Conservation (phyloP, 192 early-diverging fungal genomes). For the Coemansia sp. region DNA sequence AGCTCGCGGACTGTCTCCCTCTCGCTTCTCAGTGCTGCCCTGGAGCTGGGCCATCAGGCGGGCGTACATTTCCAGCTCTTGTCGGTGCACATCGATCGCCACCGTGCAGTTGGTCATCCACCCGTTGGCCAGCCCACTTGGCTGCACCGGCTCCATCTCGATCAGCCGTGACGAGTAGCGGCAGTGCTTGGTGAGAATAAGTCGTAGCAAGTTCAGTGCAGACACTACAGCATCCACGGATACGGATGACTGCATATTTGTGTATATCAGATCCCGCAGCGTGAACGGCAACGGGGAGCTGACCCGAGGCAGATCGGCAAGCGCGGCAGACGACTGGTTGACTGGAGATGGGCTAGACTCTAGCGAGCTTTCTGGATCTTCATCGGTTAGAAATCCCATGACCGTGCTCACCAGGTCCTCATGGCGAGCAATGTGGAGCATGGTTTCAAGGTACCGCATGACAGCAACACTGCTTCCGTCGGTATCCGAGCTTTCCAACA, state of each 20-base stretch:
- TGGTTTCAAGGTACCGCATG: slow-evolving; percentile 84
- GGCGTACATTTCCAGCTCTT: slow-evolving; percentile 54
- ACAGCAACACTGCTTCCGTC: slow-evolving; percentile 87
- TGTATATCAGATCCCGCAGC: slow-evolving; percentile 78
- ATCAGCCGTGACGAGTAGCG: slow-evolving; percentile 73
- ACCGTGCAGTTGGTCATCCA: slow-evolving; percentile 53
- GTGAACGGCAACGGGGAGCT: slow-evolving; percentile 57
- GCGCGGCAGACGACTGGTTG: neutral
- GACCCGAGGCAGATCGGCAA: slow-evolving; percentile 1
- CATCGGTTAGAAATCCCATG: slow-evolving; percentile 74
- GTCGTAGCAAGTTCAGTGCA: slow-evolving; percentile 74
- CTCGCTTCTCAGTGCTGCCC: slow-evolving; percentile 14
- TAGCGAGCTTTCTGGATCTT: slow-evolving; percentile 40
- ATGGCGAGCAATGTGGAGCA: slow-evolving; percentile 71
- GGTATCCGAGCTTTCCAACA: slow-evolving; percentile 84
- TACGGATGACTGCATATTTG: slow-evolving; percentile 77
- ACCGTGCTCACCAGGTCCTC: slow-evolving; percentile 72
- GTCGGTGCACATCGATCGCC: slow-evolving; percentile 47
- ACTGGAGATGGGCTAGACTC: neutral
- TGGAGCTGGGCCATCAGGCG: slow-evolving; percentile 48
- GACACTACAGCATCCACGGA: slow-evolving; percentile 84
- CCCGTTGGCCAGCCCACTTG: slow-evolving; percentile 20
- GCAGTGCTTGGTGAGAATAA: slow-evolving; percentile 73
- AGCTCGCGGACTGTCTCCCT: slow-evolving; percentile 19
- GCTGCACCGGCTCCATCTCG: slow-evolving; percentile 60